A percentile compares a stretch with the other conserved stretches of the same genome.
Evolutionary conservation across 768 basidiomycete species (phyloP).

Genomic region (Tulasnella sp.): DNA sequence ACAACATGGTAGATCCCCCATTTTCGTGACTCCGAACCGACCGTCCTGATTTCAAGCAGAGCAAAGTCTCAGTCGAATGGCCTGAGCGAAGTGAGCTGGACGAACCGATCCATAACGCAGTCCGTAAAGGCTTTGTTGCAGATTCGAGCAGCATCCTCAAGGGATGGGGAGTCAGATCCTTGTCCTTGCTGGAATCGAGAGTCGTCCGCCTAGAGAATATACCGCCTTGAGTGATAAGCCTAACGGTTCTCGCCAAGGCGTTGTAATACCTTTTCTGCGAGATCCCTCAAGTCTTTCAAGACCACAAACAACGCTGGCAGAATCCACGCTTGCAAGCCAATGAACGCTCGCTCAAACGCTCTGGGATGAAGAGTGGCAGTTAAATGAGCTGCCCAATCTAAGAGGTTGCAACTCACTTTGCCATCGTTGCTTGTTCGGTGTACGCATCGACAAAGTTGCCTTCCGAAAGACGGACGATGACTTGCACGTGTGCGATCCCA

Average conservation of each 20-base stretch:
- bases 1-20: constrained; percentile 93
- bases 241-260: no score
- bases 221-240: no score
- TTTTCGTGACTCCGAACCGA: constrained; percentile 49
- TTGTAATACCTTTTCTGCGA: constrained; percentile 80
- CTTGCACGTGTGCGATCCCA: constrained; percentile 68
- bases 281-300: constrained; percentile 66
- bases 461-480: constrained; percentile 57
- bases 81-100: constrained; percentile 22
- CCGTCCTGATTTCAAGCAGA: not conserved
- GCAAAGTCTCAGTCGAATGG: not conserved
- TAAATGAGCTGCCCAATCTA: not conserved
- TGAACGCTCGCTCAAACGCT: constrained; percentile 65
- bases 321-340: constrained; percentile 77
- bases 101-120: constrained; percentile 75
- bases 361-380: constrained; percentile 28
- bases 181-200: constrained; percentile 36
- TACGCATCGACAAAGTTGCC: constrained; percentile 62
- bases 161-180: constrained; percentile 37
- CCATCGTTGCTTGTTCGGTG: constrained; percentile 63
- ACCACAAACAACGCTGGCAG: constrained; percentile 74
- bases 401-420: constrained; percentile 45
- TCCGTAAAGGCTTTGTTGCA: constrained; percentile 83
- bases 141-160: constrained; percentile 79
- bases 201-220: constrained; percentile 27